Percentiles rank a stretch among this genome's conserved stretches.
These are phyloP conservation scores for Boletus rubescentipes DNA, from an alignment of 768 basidiomycete species.

Conservation along the genomic window DNA sequence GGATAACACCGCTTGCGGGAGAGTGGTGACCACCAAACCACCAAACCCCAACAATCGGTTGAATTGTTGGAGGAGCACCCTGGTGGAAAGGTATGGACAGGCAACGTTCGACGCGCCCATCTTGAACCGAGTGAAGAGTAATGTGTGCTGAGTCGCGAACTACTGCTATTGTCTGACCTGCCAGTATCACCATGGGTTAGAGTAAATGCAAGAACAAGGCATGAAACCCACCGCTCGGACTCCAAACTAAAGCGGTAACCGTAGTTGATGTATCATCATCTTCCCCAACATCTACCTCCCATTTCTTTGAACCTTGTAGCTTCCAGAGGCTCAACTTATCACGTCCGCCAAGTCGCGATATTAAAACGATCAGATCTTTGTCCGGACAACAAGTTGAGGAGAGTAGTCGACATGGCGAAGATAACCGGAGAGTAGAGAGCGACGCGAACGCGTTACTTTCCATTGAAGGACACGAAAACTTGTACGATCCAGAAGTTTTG, in stretches of 20 bases:
- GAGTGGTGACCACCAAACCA: slow-evolving; percentile 62
- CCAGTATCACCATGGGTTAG: slow-evolving; percentile 6
- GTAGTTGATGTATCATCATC: slow-evolving; percentile 44
- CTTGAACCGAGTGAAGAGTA: slow-evolving; percentile 75
- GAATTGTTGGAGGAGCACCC: slow-evolving; percentile 14
- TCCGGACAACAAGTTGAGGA: slow-evolving; percentile 77
- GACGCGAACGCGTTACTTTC: slow-evolving; percentile 49
- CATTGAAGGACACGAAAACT: slow-evolving; percentile 28
- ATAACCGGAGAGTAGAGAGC: slow-evolving; percentile 56
- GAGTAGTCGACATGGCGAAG: slow-evolving; percentile 57
- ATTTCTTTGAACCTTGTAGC: slow-evolving; percentile 73
- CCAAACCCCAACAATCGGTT: slow-evolving; percentile 56
- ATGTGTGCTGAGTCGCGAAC: slow-evolving; percentile 67
- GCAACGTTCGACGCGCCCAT: slow-evolving; percentile 57
- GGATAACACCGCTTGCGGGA: slow-evolving; percentile 45
- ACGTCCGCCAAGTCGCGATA: slow-evolving; percentile 64
- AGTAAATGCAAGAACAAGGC: neutral
- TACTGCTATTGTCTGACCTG: slow-evolving; percentile 71
- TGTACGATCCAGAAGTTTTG: neutral
- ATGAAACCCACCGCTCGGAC: slow-evolving; percentile 64
- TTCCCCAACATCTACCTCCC: slow-evolving; percentile 72
- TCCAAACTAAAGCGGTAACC: slow-evolving; percentile 70
- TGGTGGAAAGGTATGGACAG: slow-evolving; percentile 37
- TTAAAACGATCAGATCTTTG: slow-evolving; percentile 72
- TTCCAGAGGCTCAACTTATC: slow-evolving; percentile 81